phyloP scores from a whole-genome alignment of 768 basidiomycete genomes.

The Pseudohyphozyma bogoriensis region DNA sequence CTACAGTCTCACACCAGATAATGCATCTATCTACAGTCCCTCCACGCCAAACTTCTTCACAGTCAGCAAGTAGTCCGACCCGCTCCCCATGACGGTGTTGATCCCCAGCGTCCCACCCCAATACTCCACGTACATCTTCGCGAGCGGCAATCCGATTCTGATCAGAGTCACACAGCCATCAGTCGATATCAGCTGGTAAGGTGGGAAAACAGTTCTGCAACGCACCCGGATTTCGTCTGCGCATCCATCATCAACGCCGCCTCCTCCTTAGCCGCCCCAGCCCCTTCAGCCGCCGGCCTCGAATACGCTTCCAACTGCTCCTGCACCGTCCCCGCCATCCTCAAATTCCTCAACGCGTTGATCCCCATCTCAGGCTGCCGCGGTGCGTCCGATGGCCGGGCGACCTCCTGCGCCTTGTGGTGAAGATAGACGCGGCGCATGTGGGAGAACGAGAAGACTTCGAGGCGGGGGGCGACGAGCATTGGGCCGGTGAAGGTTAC shows the following conservation, averaged over 20 bases:
- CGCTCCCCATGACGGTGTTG: slow-evolving; percentile 21
- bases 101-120: slow-evolving; percentile 13
- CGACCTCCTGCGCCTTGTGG: slow-evolving; percentile 1
- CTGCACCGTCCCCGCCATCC: slow-evolving; percentile 61
- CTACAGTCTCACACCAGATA: no score
- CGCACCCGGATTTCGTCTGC: no score
- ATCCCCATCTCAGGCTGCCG: slow-evolving; percentile 57
- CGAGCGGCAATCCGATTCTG: slow-evolving; percentile 28
- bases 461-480: slow-evolving; percentile 38
- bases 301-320: slow-evolving; percentile 72
- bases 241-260: slow-evolving; percentile 10
- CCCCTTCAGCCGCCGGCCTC: background rate
- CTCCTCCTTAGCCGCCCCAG: slow-evolving; percentile 1
- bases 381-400: slow-evolving; percentile 47
- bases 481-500: background rate
- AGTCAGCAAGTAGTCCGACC: slow-evolving; percentile 24
- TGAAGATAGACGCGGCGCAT: slow-evolving; percentile 41
- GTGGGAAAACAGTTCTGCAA: no score
- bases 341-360: slow-evolving; percentile 49
- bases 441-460: slow-evolving; percentile 84
- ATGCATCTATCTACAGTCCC: no score
- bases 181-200: no score
- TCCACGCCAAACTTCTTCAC: slow-evolving; percentile 22
- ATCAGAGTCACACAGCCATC: no score
- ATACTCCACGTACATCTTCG: slow-evolving; percentile 30